Percentiles rank a stretch among this genome's conserved stretches.
These are phyloP conservation scores for Pleurotus citrinopileatus DNA, from an alignment of 768 basidiomycete species.

Conservation along the genomic window DNA sequence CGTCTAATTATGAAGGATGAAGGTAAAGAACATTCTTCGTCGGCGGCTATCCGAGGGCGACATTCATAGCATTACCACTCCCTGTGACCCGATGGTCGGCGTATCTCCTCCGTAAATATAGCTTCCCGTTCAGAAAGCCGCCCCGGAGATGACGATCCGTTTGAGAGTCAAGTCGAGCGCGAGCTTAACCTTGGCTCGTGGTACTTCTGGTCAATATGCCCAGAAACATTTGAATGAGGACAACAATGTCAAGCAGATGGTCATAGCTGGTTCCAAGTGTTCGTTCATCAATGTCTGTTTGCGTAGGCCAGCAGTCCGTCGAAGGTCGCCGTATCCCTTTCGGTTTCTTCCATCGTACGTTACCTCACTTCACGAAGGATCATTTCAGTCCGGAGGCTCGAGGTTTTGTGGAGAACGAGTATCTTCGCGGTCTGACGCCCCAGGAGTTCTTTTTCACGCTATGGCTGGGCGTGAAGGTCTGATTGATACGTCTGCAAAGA, in stretches of 20 bases:
- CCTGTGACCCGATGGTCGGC: no score
- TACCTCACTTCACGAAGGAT: slow-evolving; percentile 98
- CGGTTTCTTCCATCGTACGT: slow-evolving; percentile 93
- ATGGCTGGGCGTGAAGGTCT: slow-evolving; percentile 99
- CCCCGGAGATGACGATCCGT: slow-evolving; percentile 99
- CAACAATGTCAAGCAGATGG: slow-evolving; percentile 99
- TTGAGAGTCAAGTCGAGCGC: slow-evolving; percentile 89
- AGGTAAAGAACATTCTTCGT: no score
- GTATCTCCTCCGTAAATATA: no score
- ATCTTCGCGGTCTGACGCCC: slow-evolving; percentile 91
- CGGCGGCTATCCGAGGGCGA: no score
- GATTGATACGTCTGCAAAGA: slow-evolving; percentile 99
- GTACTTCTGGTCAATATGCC: slow-evolving; percentile 93
- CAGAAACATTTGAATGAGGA: slow-evolving; percentile 97
- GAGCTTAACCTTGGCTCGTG: slow-evolving; percentile 94
- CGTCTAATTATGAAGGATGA: no score
- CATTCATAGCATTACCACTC: no score
- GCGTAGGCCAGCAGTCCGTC: slow-evolving; percentile 97
- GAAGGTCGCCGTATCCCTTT: slow-evolving; percentile 98
- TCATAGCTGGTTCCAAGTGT: slow-evolving; percentile 97
- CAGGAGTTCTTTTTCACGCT: slow-evolving; percentile 99
- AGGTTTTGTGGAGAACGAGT: slow-evolving; percentile 99
- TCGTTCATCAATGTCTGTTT: slow-evolving; percentile 99
- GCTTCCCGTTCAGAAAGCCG: no score
- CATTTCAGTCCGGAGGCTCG: slow-evolving; percentile 98